A percentile compares a stretch with the other conserved stretches of the same genome.
phyloP scores from a whole-genome alignment of 139 green algal species.

The Asterochloris sp. region DNA sequence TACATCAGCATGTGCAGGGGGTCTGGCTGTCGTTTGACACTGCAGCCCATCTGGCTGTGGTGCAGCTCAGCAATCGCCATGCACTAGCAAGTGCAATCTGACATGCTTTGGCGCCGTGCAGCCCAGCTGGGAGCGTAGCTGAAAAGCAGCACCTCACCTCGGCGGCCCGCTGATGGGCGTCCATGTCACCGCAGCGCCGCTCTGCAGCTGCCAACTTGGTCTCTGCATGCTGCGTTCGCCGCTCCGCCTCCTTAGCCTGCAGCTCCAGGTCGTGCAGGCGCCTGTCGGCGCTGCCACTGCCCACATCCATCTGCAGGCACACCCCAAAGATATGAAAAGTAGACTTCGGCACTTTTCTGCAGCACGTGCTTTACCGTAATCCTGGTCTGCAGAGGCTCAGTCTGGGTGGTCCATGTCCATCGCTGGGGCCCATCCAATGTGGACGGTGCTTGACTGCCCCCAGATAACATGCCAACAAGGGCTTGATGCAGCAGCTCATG shows the following conservation, averaged over 20 bases:
- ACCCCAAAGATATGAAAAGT: neutral
- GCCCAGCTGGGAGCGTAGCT: neutral
- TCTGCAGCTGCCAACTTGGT: conserved; percentile 10
- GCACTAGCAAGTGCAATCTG: neutral
- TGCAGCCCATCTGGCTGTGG: neutral
- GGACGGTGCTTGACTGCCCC: neutral
- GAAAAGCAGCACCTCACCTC: neutral
- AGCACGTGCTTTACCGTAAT: neutral
- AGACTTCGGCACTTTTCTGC: neutral
- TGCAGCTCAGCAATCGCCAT: neutral
- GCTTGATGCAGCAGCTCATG: neutral
- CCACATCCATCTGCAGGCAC: neutral
- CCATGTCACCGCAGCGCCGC: conserved; percentile 1
- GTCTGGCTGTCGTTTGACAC: neutral
- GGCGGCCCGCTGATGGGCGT: conserved; percentile 6
- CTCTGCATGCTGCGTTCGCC: neutral
- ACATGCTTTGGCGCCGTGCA: neutral
- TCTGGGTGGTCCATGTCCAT: neutral
- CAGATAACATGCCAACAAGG: neutral
- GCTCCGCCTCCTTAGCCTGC: neutral
- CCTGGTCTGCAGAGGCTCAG: neutral
- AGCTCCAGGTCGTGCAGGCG: neutral
- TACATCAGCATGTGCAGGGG: neutral
- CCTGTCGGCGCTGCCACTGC: neutral
- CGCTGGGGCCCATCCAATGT: neutral